Percentiles rank a stretch among this genome's conserved stretches.
Evolutionary conservation across 768 basidiomycete genomes (phyloP).

Genomic region (Mycena alexandri): DNA sequence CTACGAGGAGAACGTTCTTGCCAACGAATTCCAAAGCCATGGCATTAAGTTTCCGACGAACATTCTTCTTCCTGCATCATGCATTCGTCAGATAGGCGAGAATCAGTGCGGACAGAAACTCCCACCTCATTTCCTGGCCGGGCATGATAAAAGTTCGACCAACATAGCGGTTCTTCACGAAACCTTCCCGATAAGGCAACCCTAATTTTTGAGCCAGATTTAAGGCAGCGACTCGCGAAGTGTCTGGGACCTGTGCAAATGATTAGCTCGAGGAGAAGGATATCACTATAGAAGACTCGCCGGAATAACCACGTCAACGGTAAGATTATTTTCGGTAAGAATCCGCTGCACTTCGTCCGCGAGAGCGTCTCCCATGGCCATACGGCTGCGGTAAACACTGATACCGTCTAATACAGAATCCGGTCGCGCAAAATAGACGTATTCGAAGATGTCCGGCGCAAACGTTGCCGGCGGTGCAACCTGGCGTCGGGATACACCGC

Average conservation of each 20-base stretch:
- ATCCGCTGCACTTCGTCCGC: constrained; percentile 88
- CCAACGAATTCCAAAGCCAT: constrained; percentile 96
- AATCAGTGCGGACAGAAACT: constrained; percentile 1
- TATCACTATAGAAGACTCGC: constrained; percentile 54
- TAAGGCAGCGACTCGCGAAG: constrained; percentile 94
- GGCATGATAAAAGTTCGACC: constrained; percentile 99
- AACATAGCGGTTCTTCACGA: constrained; percentile 98
- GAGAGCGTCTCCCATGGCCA: constrained; percentile 99
- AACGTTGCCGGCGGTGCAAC: constrained; percentile 80
- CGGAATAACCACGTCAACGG: constrained; percentile 97
- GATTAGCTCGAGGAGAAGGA: constrained; percentile 15
- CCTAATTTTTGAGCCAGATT: constrained; percentile 92
- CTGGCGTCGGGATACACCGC: constrained; percentile 78
- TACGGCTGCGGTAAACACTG: constrained; percentile 96
- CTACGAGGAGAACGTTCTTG: constrained; percentile 95
- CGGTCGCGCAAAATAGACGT: constrained; percentile 97
- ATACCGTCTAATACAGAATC: constrained; percentile 98
- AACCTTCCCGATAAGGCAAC: constrained; percentile 96
- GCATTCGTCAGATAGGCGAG: constrained; percentile 10
- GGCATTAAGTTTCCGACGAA: constrained; percentile 94
- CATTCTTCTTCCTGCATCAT: constrained; percentile 84
- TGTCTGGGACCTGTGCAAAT: constrained; percentile 85
- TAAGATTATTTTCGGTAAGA: constrained; percentile 73
- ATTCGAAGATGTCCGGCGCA: constrained; percentile 99
- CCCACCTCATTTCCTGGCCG: constrained; percentile 92